A percentile compares a stretch with the other conserved stretches of the same genome.
These are phyloP conservation scores for Leccinum uliginosum DNA, from an alignment of 768 basidiomycete species.

Conservation along the genomic window DNA sequence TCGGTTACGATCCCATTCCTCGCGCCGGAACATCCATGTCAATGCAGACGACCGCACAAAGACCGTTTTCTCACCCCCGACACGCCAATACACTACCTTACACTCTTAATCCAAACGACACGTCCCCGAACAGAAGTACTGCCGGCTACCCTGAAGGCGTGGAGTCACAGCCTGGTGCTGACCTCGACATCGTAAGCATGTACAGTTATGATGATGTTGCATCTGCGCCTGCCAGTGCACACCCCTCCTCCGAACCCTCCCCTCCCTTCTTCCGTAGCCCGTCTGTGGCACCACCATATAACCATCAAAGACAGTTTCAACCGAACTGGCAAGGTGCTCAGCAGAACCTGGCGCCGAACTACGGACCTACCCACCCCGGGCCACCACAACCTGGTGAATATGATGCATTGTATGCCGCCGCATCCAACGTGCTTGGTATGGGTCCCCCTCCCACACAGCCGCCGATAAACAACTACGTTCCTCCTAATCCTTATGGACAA, in stretches of 20 bases:
- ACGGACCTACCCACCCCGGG: slow-evolving; percentile 15
- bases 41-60: slow-evolving; percentile 31
- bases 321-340: slow-evolving; percentile 29
- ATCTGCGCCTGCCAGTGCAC: slow-evolving; percentile 28
- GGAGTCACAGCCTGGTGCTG: slow-evolving; percentile 25
- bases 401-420: slow-evolving; percentile 65
- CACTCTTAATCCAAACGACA: slow-evolving; percentile 20
- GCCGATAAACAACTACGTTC: slow-evolving; percentile 17
- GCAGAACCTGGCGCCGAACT: slow-evolving; percentile 16
- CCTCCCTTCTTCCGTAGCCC: slow-evolving; percentile 17
- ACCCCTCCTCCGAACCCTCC: slow-evolving; percentile 24
- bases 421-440: slow-evolving; percentile 78
- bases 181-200: slow-evolving; percentile 35
- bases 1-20: slow-evolving; percentile 42
- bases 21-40: slow-evolving; percentile 60
- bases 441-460: slow-evolving; percentile 44
- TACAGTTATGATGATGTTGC: slow-evolving; percentile 38
- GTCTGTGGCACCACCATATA: slow-evolving; percentile 13
- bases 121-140: slow-evolving; percentile 22
- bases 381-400: slow-evolving; percentile 39
- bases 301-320: slow-evolving; percentile 19
- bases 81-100: slow-evolving; percentile 41
- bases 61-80: slow-evolving; percentile 34
- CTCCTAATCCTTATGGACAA: slow-evolving; percentile 22
- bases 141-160: slow-evolving; percentile 25